Conservation (phyloP, 2,329 filamentous ascomycete genomes). For the Beauveria brongniartii region DNA sequence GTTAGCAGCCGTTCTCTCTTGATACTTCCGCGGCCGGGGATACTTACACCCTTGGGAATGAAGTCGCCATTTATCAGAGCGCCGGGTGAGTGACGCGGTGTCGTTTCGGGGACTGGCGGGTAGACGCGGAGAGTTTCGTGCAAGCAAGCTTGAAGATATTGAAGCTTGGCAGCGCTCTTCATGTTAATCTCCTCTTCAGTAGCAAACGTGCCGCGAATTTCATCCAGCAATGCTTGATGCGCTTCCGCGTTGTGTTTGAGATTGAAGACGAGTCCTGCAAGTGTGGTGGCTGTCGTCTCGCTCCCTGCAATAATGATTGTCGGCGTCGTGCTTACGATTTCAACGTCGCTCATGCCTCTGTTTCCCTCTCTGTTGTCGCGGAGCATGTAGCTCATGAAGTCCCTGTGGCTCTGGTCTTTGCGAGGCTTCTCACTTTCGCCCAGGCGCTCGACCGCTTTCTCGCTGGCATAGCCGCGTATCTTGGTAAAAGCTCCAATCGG, state of each 20-base stretch:
- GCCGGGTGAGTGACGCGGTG: constrained; percentile 23
- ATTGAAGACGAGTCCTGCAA: constrained; percentile 23
- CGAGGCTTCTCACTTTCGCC: not conserved
- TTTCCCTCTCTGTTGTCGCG: constrained; percentile 23
- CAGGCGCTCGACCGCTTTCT: constrained; percentile 13
- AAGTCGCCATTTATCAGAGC: constrained; percentile 24
- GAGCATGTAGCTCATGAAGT: constrained; percentile 23
- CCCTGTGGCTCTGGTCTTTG: not conserved
- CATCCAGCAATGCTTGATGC: constrained; percentile 23
- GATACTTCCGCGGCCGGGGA: too few species aligned
- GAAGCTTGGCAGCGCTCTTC: constrained; percentile 19
- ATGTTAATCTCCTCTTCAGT: constrained; percentile 30
- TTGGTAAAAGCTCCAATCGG: not conserved
- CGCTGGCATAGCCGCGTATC: constrained; percentile 13
- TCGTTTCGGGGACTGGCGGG: constrained; percentile 24
- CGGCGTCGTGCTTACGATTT: constrained; percentile 24
- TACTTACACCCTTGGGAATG: constrained; percentile 27
- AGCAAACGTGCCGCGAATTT: constrained; percentile 27
- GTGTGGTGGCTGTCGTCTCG: constrained; percentile 26
- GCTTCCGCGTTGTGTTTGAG: constrained; percentile 24
- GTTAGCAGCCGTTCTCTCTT: not conserved
- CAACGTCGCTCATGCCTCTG: constrained; percentile 23
- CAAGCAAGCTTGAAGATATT: constrained; percentile 33
- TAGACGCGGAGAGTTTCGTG: constrained; percentile 36
- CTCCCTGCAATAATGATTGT: constrained; percentile 23